Evolutionary conservation across 179 eudicot genomes (phyloP).

Genomic region (Heliamphora pulchella): DNA sequence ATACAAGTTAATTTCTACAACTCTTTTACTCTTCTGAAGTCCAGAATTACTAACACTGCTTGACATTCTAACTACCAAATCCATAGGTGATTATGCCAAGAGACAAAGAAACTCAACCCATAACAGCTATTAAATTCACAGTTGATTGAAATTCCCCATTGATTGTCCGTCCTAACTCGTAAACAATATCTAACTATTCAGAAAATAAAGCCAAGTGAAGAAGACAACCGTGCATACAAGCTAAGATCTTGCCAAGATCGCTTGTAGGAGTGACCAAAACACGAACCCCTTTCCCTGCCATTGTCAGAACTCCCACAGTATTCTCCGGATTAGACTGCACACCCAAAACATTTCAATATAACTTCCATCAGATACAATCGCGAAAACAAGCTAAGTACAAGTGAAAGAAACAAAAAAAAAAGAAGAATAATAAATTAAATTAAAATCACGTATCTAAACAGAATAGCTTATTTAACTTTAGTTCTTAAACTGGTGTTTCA

Average conservation of each 20-base stretch:
- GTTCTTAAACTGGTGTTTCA: background rate
- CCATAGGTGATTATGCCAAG: background rate
- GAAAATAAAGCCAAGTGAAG: background rate
- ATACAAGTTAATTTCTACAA: too few relatives aligned
- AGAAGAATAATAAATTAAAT: background rate
- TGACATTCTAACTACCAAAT: background rate
- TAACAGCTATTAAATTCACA: background rate
- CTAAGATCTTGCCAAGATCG: constrained; percentile 87
- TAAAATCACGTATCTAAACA: background rate
- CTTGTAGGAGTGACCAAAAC: constrained; percentile 95
- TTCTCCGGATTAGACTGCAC: constrained; percentile 91
- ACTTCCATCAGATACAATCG: constrained; percentile 5
- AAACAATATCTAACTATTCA: too few relatives aligned
- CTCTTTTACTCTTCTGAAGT: background rate
- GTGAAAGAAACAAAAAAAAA: background rate
- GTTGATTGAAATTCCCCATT: background rate
- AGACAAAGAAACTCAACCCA: background rate
- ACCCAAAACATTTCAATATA: constrained; percentile 6
- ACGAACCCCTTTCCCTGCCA: constrained; percentile 98
- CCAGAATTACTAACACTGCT: background rate
- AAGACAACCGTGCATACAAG: constrained; percentile 89
- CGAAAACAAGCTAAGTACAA: constrained; percentile 14
- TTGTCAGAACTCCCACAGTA: constrained; percentile 89
- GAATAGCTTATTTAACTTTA: background rate
- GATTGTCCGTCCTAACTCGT: too few relatives aligned